A percentile compares a stretch with the other conserved stretches of the same genome.
These are phyloP conservation scores for Trichophyton mentagrophytes DNA, from an alignment of 2,329 filamentous ascomycete species.

Conservation along the genomic window DNA sequence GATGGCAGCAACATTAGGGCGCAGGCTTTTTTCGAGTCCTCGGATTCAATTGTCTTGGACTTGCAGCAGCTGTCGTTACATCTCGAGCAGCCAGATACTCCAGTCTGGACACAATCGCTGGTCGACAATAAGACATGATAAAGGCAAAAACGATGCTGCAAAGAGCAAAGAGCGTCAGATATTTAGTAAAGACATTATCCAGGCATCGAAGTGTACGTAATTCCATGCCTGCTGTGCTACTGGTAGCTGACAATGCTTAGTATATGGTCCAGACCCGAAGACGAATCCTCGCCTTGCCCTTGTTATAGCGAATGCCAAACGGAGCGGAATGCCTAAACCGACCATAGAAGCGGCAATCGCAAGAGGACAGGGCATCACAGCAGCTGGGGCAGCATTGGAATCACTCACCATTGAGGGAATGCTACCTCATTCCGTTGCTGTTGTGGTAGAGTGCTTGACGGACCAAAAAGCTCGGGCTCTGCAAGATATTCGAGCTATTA, in stretches of 20 bases:
- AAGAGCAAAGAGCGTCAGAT: constrained; percentile 59
- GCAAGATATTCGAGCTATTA: constrained; percentile 55
- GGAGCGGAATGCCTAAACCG: constrained; percentile 70
- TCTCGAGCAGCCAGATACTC: constrained; percentile 35
- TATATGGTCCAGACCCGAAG: constrained; percentile 61
- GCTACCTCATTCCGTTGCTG: constrained; percentile 56
- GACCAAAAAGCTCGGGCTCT: constrained; percentile 65
- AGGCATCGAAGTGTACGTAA: constrained; percentile 57
- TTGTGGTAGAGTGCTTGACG: constrained; percentile 75
- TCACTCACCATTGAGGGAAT: constrained; percentile 66
- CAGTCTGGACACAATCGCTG: constrained; percentile 76
- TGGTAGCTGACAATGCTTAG: constrained; percentile 29
- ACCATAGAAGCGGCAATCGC: constrained; percentile 77
- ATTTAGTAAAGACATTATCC: constrained; percentile 59
- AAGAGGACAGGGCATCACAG: constrained; percentile 72
- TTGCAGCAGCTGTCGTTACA: constrained; percentile 29
- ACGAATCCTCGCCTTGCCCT: constrained; percentile 64
- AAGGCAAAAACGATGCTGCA: constrained; percentile 64
- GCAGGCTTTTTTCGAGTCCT: background rate
- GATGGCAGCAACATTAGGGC: background rate
- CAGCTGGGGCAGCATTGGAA: constrained; percentile 64
- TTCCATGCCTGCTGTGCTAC: background rate
- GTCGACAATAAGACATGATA: constrained; percentile 94
- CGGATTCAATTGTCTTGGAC: constrained; percentile 8
- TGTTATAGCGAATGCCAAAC: constrained; percentile 65